Percentiles rank a stretch among this genome's conserved stretches.
These are phyloP conservation scores for Rhexocercosporidium sp. DNA, from an alignment of 2,329 filamentous ascomycete genomes.

Conservation along the genomic window DNA sequence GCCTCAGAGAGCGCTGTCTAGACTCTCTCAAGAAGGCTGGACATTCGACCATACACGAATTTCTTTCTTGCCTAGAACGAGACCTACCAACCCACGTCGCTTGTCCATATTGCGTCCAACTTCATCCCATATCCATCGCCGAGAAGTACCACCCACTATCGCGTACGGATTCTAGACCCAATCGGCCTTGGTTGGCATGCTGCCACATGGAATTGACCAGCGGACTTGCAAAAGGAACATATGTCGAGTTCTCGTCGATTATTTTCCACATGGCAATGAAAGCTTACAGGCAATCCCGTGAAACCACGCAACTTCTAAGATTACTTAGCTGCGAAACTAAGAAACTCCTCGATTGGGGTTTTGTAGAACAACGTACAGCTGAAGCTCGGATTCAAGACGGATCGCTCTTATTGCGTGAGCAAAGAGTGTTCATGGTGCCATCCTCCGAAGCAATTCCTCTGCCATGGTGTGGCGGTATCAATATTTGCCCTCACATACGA, in stretches of 20 bases:
- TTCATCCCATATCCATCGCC: conserved; percentile 19
- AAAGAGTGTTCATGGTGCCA: conserved; percentile 24
- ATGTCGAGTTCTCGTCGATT: conserved; percentile 19
- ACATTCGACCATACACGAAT: neutral
- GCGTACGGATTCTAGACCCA: neutral
- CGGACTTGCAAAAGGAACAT: neutral
- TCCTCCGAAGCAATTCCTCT: conserved; percentile 14
- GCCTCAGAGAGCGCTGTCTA: conserved; percentile 14
- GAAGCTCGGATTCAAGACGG: conserved; percentile 20
- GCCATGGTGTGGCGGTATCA: conserved; percentile 11
- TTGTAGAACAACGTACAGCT: conserved; percentile 13
- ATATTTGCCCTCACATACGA: conserved; percentile 18
- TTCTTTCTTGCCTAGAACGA: conserved; percentile 22
- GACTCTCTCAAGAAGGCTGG: conserved; percentile 20
- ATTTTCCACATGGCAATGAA: conserved; percentile 30
- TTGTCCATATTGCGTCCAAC: conserved; percentile 22
- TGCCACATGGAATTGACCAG: neutral
- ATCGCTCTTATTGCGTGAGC: conserved; percentile 25
- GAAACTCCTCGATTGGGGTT: neutral
- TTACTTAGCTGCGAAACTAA: conserved; percentile 8
- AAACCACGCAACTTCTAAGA: conserved; percentile 5
- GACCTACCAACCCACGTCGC: conserved; percentile 21
- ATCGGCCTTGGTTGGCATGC: conserved; percentile 13
- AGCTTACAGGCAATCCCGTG: conserved; percentile 18
- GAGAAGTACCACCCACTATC: conserved; percentile 9